These are phyloP conservation scores for Salvia sclarea DNA, from an alignment of 305 asterid species.

Conservation along the genomic window DNA sequence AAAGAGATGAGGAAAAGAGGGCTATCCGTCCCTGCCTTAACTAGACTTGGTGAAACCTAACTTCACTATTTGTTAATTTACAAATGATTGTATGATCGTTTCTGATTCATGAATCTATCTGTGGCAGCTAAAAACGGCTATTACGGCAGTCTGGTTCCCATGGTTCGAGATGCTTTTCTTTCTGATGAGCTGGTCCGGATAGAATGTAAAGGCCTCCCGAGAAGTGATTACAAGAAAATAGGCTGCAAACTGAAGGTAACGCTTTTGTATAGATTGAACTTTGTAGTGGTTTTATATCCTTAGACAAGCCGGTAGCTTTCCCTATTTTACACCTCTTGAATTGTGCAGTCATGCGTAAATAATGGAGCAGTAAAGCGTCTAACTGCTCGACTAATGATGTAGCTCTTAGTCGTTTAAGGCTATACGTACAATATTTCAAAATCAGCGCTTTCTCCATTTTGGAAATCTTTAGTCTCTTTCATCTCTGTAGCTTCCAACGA, in stretches of 20 bases:
- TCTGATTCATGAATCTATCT: slow-evolving; percentile 12
- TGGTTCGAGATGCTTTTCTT: slow-evolving; percentile 81
- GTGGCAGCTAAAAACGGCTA: slow-evolving; percentile 86
- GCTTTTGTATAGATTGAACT: neutral
- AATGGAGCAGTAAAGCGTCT: neutral
- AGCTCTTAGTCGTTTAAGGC: neutral
- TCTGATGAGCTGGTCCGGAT: slow-evolving; percentile 68
- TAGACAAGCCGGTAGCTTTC: neutral
- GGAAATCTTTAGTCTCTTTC: neutral
- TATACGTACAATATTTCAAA: neutral
- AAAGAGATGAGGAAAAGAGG: slow-evolving; percentile 73
- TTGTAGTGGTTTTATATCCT: neutral
- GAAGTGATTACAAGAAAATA: slow-evolving; percentile 76
- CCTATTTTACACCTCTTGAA: neutral
- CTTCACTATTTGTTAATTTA: slow-evolving; percentile 6
- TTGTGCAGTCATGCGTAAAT: neutral
- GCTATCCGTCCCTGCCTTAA: slow-evolving; percentile 57
- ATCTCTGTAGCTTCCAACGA: neutral
- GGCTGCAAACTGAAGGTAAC: slow-evolving; percentile 86
- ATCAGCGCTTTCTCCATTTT: neutral
- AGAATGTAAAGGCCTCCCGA: slow-evolving; percentile 75
- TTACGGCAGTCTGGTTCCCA: slow-evolving; percentile 79
- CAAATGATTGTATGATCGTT: neutral
- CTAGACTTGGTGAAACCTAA: slow-evolving; percentile 62
- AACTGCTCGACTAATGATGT: neutral